Percentiles rank a stretch among this genome's conserved stretches.
phyloP scores from a whole-genome alignment of 179 eudicot species.

The Carnegiea gigantea region DNA sequence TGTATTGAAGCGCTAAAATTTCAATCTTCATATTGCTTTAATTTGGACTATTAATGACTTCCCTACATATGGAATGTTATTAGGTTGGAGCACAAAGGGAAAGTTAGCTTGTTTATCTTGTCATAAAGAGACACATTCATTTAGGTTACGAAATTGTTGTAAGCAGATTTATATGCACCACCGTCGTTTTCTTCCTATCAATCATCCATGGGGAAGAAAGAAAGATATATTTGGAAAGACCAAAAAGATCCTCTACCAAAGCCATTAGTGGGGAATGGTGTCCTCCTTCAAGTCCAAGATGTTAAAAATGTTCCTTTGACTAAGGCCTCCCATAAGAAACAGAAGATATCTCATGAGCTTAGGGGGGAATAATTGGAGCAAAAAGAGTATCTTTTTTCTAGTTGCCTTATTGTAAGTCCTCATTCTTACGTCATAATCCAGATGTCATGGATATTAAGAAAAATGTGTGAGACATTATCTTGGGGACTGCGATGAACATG shows the following conservation, averaged over 20 bases:
- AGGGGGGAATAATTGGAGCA: neutral
- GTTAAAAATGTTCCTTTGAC: neutral
- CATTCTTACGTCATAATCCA: too few species aligned
- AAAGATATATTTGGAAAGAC: neutral
- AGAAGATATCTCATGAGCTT: neutral
- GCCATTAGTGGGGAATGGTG: neutral
- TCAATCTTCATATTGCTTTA: neutral
- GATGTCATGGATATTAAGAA: too few species aligned
- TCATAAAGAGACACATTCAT: neutral
- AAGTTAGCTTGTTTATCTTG: neutral
- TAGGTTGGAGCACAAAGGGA: neutral
- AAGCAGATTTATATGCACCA: neutral
- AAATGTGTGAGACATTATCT: neutral
- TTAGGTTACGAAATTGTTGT: neutral
- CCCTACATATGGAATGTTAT: neutral
- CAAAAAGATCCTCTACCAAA: neutral
- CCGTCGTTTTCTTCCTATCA: neutral
- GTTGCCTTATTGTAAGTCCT: too few species aligned
- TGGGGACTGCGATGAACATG: neutral
- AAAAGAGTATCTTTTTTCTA: too few species aligned
- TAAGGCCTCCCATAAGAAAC: neutral
- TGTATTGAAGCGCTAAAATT: neutral
- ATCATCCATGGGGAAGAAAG: neutral
- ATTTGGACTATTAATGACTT: neutral
- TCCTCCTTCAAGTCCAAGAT: constrained; percentile 5